Evolutionary conservation across 208 protist genomes (phyloP).

Genomic region (Leishmania amazonensis): DNA sequence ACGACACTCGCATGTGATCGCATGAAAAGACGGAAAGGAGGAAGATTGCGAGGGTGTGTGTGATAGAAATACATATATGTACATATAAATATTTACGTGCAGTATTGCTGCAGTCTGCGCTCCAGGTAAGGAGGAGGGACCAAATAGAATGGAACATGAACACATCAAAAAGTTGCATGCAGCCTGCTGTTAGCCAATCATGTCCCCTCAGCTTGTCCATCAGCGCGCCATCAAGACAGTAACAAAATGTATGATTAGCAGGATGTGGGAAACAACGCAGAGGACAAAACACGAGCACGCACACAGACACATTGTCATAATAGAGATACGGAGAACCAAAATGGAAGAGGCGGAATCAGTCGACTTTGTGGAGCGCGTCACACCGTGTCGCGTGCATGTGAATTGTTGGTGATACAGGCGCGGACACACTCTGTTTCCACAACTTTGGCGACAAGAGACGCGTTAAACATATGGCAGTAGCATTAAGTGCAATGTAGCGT

Average conservation of each 20-base stretch:
- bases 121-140: neutral
- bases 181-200: neutral
- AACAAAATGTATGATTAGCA: neutral
- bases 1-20: neutral
- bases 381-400: neutral
- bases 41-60: neutral
- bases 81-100: neutral
- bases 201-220: neutral
- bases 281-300: neutral
- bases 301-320: neutral
- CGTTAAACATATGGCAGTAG: neutral
- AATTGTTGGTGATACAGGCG: neutral
- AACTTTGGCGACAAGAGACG: neutral
- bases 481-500: neutral
- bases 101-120: neutral
- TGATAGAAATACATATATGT: too few species aligned
- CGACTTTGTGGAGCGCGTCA: neutral
- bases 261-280: neutral
- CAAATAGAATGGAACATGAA: neutral
- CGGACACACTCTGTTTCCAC: neutral
- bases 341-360: neutral
- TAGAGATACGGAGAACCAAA: neutral
- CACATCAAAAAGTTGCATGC: neutral
- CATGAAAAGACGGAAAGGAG: neutral
- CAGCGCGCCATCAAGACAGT: neutral